Conservation (phyloP, 1,139 yeast genomes). For the Meyerozyma elateridarum region DNA sequence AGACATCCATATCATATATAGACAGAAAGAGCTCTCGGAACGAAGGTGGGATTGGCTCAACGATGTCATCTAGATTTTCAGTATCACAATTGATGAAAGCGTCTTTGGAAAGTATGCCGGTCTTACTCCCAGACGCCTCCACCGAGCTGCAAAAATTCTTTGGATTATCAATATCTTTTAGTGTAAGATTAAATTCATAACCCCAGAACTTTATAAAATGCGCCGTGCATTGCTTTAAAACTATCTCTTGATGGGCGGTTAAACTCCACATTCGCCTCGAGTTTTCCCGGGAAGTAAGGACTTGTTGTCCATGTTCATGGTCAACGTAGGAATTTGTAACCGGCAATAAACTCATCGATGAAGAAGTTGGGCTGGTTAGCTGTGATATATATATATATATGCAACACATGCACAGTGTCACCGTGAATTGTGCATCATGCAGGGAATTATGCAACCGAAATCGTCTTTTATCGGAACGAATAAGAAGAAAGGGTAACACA, state of each 20-base stretch:
- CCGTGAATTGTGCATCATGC: slow-evolving; percentile 8
- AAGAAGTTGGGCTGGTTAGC: not conserved
- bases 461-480: too few relatives aligned
- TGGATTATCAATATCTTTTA: not conserved
- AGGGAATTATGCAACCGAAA: not conserved
- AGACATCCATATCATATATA: slow-evolving; percentile 1
- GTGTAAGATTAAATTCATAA: slow-evolving; percentile 40
- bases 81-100: not conserved
- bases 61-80: not conserved
- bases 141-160: not conserved
- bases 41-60: slow-evolving; percentile 1
- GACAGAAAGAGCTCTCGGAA: not conserved
- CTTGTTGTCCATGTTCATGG: too few relatives aligned
- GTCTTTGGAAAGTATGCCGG: not conserved
- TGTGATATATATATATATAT: not conserved
- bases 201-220: slow-evolving; percentile 60
- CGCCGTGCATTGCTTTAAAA: slow-evolving; percentile 74
- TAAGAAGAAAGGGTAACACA: too few relatives aligned
- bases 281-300: not conserved
- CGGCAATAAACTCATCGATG: not conserved
- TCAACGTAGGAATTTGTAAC: too few relatives aligned
- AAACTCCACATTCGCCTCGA: slow-evolving; percentile 47
- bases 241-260: slow-evolving; percentile 57
- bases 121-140: not conserved
- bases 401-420: slow-evolving; percentile 1